Evolutionary conservation across 805 yeast genomes (phyloP), one percentile per base, ranked within the genome.

Genomic region (Saccharomyces eubayanus): DNA sequence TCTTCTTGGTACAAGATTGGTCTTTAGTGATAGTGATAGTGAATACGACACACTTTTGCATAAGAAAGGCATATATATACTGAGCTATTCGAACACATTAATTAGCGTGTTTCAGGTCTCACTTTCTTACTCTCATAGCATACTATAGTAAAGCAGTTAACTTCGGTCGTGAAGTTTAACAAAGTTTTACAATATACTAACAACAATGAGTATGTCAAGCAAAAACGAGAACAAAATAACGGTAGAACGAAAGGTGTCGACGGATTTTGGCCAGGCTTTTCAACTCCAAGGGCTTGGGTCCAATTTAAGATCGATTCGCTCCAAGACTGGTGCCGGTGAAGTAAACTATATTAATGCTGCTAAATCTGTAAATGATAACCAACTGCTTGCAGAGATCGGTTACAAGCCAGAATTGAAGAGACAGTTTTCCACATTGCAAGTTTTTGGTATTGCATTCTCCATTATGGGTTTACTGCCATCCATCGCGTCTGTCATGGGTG

Each of bases 381-480:
- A 61, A 31, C 52, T 63, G 47, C 46, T 65, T 46, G 69, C 66
- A 4, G 67, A 65, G 57, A 79, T 85, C 52, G 91, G 91, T 8
- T 85, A 85, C 66, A 82, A 82, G 63, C 85, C 83, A 63, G 90
- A 85, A 62, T 71, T 85, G 50, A 74, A 74, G 48, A 77, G 91
- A 66, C 76, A 76, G 41, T 85, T 82, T 62, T 74, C 83, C 2
- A 79, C 85, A 1, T 55, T 81, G 46, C 86, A 83, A 65, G 83
- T 83, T 24, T 85, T 85, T 63, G 88, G 87, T 53, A 80, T 84
- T 53, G 86, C 89, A 2, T 84, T 83, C 62, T 77, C 84, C 20
- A 83, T 85, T 64, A 84, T 85, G 89, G 87, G 89, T 9, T 68
- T 85, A 49, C 70, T 84, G 46, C 87, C 87, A 0, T 78, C 85